Base-by-base conservation (phyloP, 257 asterid genomes). In the Eucommia ulmoides region DNA sequence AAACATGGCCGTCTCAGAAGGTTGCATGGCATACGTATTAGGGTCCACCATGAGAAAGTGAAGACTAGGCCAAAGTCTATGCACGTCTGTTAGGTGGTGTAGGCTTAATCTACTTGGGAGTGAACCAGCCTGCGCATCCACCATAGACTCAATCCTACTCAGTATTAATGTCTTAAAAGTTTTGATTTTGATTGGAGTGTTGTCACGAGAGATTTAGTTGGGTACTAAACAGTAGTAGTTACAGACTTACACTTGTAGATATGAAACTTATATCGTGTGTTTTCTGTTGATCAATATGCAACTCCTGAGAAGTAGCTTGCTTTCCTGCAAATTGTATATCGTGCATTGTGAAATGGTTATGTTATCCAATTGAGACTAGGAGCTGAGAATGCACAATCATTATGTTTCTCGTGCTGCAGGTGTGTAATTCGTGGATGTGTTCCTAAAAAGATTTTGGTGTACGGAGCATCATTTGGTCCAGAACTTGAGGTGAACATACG, bases 401-500 rank as follows among this genome's bases (percentile, higher is more conserved):
- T 45, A 41, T 52, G 22, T 23, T 63, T 20, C 45, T 38, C 9
- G 19, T 41, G 33, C 74, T 68, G 55, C 88, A 89, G 98, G 79
- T 91, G 96, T 65, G 95, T 91, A 45, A 77, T 91, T 62, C 98
- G 98, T 61, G 98, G 98, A n/a, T 91, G 98, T 53, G 98, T 91
- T 63, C 98, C 98, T 19, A 91, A 91, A 70, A 91, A 91, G 84
- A 91, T 91, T 68, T 68, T 91, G 88, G 96, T 91, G 22, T 91
- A 91, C 68, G 98, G 98, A 59, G 98, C 96, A 44, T 29, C 87
- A 54, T 86, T 56, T 72, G 98, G 98, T 60, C 88, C 98, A 63
- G 98, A 91, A 53, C 69, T 91, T 78, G 93, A 86, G 98, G 98
- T 86, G 56, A 71, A 66, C 17, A n/a, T n/a, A n/a, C n/a, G n/a